Percentiles rank a stretch among this genome's conserved stretches.
phyloP scores from a whole-genome alignment of 2,329 filamentous ascomycete species.

The Aschersonia sp. region DNA sequence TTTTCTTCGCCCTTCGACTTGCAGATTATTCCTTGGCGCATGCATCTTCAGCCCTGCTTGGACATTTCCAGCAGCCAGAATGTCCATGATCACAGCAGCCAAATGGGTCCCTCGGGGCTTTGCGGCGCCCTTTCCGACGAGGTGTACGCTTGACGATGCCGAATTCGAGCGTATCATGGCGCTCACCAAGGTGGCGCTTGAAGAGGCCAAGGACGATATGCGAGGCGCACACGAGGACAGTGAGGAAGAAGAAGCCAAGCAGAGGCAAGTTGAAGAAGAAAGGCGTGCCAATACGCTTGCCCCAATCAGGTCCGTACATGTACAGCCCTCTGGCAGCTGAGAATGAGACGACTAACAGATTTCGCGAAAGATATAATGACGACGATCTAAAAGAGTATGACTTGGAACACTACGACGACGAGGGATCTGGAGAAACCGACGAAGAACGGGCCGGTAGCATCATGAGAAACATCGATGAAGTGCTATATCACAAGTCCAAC shows the following conservation, averaged over 20 bases:
- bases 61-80: conserved; percentile 9
- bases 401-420: conserved; percentile 88
- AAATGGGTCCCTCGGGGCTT: conserved; percentile 66
- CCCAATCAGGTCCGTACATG: conserved; percentile 2
- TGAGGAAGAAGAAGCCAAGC: conserved; percentile 15
- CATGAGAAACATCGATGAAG: conserved; percentile 86
- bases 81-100: conserved; percentile 66
- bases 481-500: conserved; percentile 88
- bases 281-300: conserved; percentile 2
- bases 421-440: conserved; percentile 34
- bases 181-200: conserved; percentile 64
- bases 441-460: conserved; percentile 53
- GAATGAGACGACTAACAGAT: conserved; percentile 5
- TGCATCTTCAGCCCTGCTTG: too few relatives aligned
- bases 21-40: too few relatives aligned
- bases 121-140: conserved; percentile 59
- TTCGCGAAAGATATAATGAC: conserved; percentile 41
- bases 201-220: conserved; percentile 81
- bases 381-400: conserved; percentile 94
- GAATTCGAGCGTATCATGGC: conserved; percentile 64
- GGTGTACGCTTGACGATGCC: conserved; percentile 61
- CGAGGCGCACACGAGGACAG: conserved; percentile 43
- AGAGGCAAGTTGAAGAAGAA: conserved; percentile 20
- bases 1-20: too few relatives aligned
- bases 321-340: not conserved